These are phyloP conservation scores for Rhynchosporium graminicola DNA, from an alignment of 2,329 filamentous ascomycete species.

Conservation along the genomic window DNA sequence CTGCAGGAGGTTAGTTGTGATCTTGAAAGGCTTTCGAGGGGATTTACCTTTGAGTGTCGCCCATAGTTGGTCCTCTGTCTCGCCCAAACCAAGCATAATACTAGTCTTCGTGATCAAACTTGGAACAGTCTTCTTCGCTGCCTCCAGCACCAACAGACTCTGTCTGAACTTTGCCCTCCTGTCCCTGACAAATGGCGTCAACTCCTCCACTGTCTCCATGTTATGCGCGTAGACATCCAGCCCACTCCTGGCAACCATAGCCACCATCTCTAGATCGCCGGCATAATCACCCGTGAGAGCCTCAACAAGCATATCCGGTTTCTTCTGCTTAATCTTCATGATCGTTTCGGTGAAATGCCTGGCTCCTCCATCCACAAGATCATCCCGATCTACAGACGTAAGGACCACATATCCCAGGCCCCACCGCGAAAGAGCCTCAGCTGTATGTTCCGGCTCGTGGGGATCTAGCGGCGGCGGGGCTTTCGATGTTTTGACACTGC, in stretches of 20 bases:
- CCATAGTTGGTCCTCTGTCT: slow-evolving; percentile 85
- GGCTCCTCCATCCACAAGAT: slow-evolving; percentile 85
- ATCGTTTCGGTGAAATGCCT: slow-evolving; percentile 92
- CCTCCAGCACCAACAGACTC: slow-evolving; percentile 75
- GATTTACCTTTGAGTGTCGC: slow-evolving; percentile 67
- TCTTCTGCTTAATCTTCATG: slow-evolving; percentile 86
- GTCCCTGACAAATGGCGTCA: slow-evolving; percentile 89
- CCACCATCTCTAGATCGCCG: slow-evolving; percentile 85
- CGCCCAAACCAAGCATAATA: slow-evolving; percentile 92
- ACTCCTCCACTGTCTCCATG: slow-evolving; percentile 87
- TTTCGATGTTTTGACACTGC: slow-evolving; percentile 88
- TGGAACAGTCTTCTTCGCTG: slow-evolving; percentile 74
- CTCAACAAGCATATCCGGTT: slow-evolving; percentile 75
- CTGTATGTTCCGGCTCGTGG: slow-evolving; percentile 95
- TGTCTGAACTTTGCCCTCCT: slow-evolving; percentile 86
- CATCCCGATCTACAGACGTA: slow-evolving; percentile 91
- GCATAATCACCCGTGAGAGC: slow-evolving; percentile 84
- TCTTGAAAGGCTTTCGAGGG: not conserved
- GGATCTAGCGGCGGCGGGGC: slow-evolving; percentile 79
- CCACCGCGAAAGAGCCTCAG: slow-evolving; percentile 90
- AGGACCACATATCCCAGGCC: slow-evolving; percentile 94
- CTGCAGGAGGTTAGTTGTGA: slow-evolving; percentile 44
- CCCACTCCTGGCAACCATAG: slow-evolving; percentile 79
- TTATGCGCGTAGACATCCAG: slow-evolving; percentile 98
- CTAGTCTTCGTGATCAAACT: slow-evolving; percentile 97